Evolutionary conservation across 2,329 filamentous ascomycete genomes (phyloP).

Genomic region (Fusarium vanettenii): DNA sequence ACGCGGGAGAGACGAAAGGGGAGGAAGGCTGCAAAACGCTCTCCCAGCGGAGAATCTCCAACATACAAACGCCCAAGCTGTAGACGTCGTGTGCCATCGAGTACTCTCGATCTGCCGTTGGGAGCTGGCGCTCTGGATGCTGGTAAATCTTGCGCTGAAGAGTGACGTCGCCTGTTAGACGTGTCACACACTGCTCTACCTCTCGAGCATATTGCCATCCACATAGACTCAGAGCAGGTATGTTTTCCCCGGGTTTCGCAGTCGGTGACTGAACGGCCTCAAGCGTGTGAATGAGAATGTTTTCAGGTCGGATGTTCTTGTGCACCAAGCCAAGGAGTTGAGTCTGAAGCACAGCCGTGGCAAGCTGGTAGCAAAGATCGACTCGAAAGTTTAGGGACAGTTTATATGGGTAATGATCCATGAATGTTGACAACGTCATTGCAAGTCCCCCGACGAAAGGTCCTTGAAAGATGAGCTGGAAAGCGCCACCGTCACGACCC

Average conservation of each 20-base stretch:
- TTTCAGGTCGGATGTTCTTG: neutral
- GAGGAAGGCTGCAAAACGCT: rapidly evolving
- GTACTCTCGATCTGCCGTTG: neutral
- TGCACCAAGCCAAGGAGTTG: neutral
- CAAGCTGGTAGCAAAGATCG: neutral
- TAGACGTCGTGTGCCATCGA: neutral
- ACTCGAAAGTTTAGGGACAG: neutral
- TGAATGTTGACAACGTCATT: neutral
- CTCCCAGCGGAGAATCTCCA: neutral
- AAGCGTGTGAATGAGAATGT: neutral
- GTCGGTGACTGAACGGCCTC: neutral
- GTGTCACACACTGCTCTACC: neutral
- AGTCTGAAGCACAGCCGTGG: neutral
- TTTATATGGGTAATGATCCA: neutral
- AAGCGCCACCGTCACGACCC: neutral
- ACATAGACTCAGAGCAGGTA: neutral
- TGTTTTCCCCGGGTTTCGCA: neutral
- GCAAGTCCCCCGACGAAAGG: neutral
- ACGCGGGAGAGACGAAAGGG: neutral
- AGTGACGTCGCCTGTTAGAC: neutral
- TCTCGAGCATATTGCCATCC: neutral
- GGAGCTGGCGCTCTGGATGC: neutral
- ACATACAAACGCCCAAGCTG: neutral
- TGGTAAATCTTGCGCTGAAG: neutral
- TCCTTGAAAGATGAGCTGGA: neutral